A percentile compares a stretch with the other conserved stretches of the same genome.
These are phyloP conservation scores for Ophiostoma sp. DNA, from an alignment of 2,329 filamentous ascomycete species.

Conservation along the genomic window DNA sequence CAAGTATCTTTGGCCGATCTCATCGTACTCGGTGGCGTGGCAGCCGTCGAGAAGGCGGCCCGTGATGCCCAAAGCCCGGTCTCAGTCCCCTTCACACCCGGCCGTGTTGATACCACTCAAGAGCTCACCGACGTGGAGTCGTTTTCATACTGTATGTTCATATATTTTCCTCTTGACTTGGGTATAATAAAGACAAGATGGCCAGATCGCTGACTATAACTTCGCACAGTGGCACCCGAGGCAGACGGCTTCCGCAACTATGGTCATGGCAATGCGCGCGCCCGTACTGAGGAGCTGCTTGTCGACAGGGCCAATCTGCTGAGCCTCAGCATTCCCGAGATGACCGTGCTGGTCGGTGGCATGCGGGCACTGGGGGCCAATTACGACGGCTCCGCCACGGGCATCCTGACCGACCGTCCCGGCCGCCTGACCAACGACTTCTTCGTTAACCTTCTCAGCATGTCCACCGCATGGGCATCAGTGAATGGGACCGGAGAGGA, in stretches of 20 bases:
- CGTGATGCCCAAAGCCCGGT: conserved; percentile 34
- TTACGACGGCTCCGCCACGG: conserved; percentile 62
- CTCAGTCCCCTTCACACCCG: conserved; percentile 65
- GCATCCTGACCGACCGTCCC: conserved; percentile 63
- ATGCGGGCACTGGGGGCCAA: conserved; percentile 65
- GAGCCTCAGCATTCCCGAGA: conserved; percentile 63
- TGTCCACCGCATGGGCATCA: conserved; percentile 60
- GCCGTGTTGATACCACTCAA: conserved; percentile 65
- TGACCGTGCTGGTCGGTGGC: conserved; percentile 67
- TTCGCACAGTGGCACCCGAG: conserved; percentile 51
- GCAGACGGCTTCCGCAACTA: conserved; percentile 80
- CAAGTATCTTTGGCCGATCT: conserved; percentile 73
- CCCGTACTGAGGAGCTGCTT: conserved; percentile 62
- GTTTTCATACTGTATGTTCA: conserved; percentile 46
- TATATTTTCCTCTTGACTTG: background rate
- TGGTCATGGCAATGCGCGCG: conserved; percentile 56
- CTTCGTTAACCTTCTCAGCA: conserved; percentile 73
- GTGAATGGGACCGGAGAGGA: conserved; percentile 41
- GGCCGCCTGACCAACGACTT: conserved; percentile 73
- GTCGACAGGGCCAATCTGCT: conserved; percentile 68
- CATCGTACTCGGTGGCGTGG: conserved; percentile 67
- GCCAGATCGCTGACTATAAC: background rate
- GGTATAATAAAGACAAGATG: background rate
- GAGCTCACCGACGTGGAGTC: conserved; percentile 65
- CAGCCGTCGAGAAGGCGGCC: conserved; percentile 64